Evolutionary conservation across 495 filamentous ascomycete species (phyloP), one percentile per base, ranked within the genome.

Genomic region (Xylaria scruposa): DNA sequence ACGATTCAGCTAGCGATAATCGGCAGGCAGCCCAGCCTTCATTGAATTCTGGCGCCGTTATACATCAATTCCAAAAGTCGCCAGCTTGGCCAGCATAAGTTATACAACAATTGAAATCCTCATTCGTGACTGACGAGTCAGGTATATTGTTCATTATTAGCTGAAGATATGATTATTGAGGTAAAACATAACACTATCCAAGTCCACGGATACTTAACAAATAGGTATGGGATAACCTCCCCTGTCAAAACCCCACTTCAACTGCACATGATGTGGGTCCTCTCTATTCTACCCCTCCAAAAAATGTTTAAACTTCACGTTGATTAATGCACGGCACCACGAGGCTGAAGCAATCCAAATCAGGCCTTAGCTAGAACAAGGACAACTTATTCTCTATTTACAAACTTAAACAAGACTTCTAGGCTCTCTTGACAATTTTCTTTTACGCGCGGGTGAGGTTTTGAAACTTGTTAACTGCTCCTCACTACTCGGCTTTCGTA

Each of bases 341-440:
- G n/a, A 78, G 72, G 74, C 74, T 76, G 70, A 78, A 78, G 29
- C 53, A 73, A 70, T 13, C 67, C 66, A 24, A 44, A 21, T 59
- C 19, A 24, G 47, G 42, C 42, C 60, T 63, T 5, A 26, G 7
- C 61, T 62, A 62, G 59, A 62, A 62, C 59, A 44, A 40, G 33
- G 33, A 40, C 42, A 7, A 33, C 40, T 26, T 4, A 5, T 26
- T 15, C 36, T 13, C 44, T 19, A 21, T 33, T n/a, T n/a, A n/a
- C n/a, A n/a, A n/a, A 4, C 2, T 4, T 29, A 4, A 13, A n/a
- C 15, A 17, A 6, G 8, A 44, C 59, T 19, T 12, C 9, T 8
- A 38, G 6, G 36, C 36, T 38, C 33, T 36, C 1, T 36, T 6
- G 33, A 36, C 33, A 36, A 36, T 36, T 36, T 36, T 3, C n/a